Evolutionary conservation across 1,284 basidiomycete species (phyloP).

Genomic region (Pascua guehoae): DNA sequence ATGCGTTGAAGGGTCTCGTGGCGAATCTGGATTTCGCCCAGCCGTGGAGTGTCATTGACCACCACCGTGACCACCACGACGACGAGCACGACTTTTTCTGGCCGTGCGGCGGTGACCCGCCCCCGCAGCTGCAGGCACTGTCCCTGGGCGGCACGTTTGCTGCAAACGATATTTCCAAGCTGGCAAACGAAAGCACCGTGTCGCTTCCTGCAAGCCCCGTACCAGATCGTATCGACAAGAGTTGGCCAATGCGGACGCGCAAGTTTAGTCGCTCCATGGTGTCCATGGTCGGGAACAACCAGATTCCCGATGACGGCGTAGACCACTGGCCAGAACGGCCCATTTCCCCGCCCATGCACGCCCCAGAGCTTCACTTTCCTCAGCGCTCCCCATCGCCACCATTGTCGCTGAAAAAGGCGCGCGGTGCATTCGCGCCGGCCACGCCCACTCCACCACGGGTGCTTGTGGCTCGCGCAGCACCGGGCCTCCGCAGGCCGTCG

Average conservation of each 20-base stretch:
- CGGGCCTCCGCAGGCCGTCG: no score
- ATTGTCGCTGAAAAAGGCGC: no score
- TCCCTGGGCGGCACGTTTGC: constrained; percentile 14
- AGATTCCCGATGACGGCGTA: neutral
- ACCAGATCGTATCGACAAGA: neutral
- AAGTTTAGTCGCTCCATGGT: constrained; percentile 10
- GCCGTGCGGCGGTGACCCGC: constrained; percentile 12
- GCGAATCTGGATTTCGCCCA: constrained; percentile 42
- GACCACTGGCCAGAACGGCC: neutral
- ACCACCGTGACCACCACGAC: constrained; percentile 1
- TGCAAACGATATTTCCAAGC: constrained; percentile 1
- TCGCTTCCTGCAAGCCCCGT: constrained; percentile 2
- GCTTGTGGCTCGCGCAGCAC: no score
- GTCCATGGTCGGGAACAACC: constrained; percentile 5
- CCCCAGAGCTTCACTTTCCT: no score
- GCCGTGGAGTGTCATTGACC: constrained; percentile 31
- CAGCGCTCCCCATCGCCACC: no score
- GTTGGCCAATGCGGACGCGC: constrained; percentile 2
- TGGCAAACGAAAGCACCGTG: constrained; percentile 3
- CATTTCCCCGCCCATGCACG: constrained; percentile 4
- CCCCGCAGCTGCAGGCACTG: constrained; percentile 11
- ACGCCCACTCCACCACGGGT: no score
- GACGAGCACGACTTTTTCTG: constrained; percentile 17
- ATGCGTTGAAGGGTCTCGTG: constrained; percentile 38
- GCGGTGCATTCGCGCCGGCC: no score